Evolutionary conservation across 2,329 filamentous ascomycete species (phyloP), one percentile per base, ranked within the genome.

Genomic region (Neofusicoccum sp.): DNA sequence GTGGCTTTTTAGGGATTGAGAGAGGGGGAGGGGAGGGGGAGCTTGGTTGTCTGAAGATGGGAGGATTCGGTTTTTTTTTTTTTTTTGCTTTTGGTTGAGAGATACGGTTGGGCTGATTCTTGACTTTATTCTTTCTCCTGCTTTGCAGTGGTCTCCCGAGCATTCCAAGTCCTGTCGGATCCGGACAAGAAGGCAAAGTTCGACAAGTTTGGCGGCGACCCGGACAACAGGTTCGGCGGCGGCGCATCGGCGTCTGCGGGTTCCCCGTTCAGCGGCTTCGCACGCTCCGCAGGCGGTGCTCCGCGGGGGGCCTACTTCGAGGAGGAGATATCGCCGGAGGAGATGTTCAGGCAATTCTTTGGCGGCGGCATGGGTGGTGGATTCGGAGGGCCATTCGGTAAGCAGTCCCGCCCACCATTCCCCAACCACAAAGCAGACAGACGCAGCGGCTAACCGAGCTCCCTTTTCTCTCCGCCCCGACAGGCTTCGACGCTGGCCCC

Each of bases 331-430:
- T 96, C 91, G 61, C 93, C 95, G 0, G 95, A 99, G 77, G 95
- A 99, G 78, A 86, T 99, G 83, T 99, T 99, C 80, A 89, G 94
- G 74, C 87, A 94, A 67, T 99, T 99, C 84, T 99, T 99, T 81
- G 92, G 92, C 52, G 93, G 91, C 45, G 89, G 84, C 7, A 78
- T 78, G 68, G 82, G 81, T 16, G 85, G 86, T 11, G n/a, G n/a
- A 14, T 76, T 76, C 52, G 87, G 89, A 64, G 87, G 87, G 60
- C 84, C 85, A 14, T 88, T 91, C 72, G 89, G 90, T 80, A 85
- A 79, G 76, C 73, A 6, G 12, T 36, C 4, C 29, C 16, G 43
- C 14, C 1, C 61, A 37, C 8, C 33, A 54, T 1, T 6, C 22
- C n/a, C 16, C 33, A n/a, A 3, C 4, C 34, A 6, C n/a, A 11